Evolutionary conservation across 2,329 filamentous ascomycete species (phyloP), one percentile per base, ranked within the genome.

Genomic region (Didymella pomorum): DNA sequence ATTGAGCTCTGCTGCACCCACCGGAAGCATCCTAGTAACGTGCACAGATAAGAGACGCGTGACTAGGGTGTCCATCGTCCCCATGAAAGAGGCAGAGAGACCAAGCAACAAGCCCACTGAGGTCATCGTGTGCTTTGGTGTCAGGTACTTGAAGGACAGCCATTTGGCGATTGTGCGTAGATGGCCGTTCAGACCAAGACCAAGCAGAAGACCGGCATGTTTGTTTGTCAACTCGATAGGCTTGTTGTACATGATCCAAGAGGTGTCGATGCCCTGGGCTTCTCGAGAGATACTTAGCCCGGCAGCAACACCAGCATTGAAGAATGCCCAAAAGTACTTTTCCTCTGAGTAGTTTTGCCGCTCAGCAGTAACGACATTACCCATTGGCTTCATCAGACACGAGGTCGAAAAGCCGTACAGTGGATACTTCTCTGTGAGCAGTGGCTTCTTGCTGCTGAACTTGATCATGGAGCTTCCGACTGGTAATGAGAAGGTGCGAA

Each of bases 81-180:
- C 95, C 66, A 97, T 84, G 73, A 97, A 96, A 1, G 95, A 98
- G 25, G 92, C 95, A 9, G 95, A 93, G 18, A 99, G 82, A 1
- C 95, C 95, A 0, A 99, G 83, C 3, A 99, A 83, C n/a, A 99
- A 82, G 10, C 95, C 95, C 53, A 99, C 94, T 0, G 95, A 98
- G 23, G 95, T 98, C 95, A 99, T 99, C 25, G 93, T 96, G 76
- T 99, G 96, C 72, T 99, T 99, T 1, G 95, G 94, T 0, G 95
- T 99, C n/a, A 99, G 82, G 68, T 99, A 99, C 73, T 97, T 98
- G 84, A 98, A 99, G 9, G 93, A 94, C 42, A 99, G 89, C 94
- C 95, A 99, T 80, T 98, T 98, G 2, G 95, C 95, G 26, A 99
- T 86, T 8, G 88, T 90, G 67, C 92, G 95, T n/a, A 99, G 81